phyloP scores from a whole-genome alignment of 2,329 filamentous ascomycete genomes.

The Phyllosticta capitalensis region DNA sequence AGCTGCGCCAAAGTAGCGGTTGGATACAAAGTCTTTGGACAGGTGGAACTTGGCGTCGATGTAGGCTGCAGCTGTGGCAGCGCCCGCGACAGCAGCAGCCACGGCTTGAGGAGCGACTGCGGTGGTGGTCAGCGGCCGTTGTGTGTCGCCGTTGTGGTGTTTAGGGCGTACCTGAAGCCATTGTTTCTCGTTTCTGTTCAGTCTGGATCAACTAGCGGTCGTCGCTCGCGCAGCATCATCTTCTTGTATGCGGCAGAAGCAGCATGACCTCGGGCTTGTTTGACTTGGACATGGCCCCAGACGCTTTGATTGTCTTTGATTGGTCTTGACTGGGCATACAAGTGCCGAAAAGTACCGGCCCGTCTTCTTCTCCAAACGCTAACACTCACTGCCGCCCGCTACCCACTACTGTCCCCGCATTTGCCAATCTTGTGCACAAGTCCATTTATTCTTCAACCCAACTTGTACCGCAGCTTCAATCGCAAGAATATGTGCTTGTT shows the following conservation, averaged over 20 bases:
- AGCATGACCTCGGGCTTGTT: background rate
- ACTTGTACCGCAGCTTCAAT: too few relatives aligned
- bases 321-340: background rate
- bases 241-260: background rate
- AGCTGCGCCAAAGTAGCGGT: background rate
- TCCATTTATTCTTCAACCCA: too few relatives aligned
- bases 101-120: background rate
- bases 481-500: too few relatives aligned
- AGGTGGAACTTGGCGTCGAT: conserved; percentile 62
- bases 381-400: background rate
- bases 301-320: background rate
- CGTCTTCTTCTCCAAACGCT: background rate
- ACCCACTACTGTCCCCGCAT: background rate
- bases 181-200: background rate
- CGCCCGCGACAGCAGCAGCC: conserved; percentile 16
- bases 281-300: background rate
- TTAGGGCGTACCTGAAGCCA: background rate
- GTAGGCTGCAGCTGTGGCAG: conserved; percentile 44
- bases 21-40: conserved; percentile 41
- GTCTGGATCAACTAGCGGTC: too few relatives aligned
- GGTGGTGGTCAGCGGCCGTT: background rate
- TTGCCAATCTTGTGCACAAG: background rate
- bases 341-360: background rate
- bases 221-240: background rate
- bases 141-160: background rate